A percentile compares a stretch with the other conserved stretches of the same genome.
phyloP scores from a whole-genome alignment of 768 basidiomycete genomes.

The Lentinus brumalis region DNA sequence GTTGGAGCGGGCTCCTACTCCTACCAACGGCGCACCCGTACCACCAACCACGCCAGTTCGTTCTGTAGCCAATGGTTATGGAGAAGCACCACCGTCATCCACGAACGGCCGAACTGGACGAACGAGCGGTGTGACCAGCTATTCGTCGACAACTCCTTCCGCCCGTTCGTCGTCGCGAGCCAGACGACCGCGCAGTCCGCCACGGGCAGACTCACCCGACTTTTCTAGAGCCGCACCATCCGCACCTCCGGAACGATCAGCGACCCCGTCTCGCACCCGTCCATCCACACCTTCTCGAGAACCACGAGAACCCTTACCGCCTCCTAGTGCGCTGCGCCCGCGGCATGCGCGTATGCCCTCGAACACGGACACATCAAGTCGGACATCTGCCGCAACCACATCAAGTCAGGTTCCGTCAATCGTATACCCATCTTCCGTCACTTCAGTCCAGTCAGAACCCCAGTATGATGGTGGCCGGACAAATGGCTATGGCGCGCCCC shows the following conservation, averaged over 20 bases:
- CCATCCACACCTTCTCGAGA: conserved; percentile 28
- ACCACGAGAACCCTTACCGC: conserved; percentile 25
- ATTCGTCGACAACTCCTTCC: neutral
- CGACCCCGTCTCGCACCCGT: conserved; percentile 22
- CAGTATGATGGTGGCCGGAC: conserved; percentile 2
- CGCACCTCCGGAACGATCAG: conserved; percentile 17
- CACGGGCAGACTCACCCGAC: conserved; percentile 21
- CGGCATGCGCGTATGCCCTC: conserved; percentile 45
- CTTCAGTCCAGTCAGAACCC: conserved; percentile 24
- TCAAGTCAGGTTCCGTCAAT: conserved; percentile 34
- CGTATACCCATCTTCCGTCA: conserved; percentile 25
- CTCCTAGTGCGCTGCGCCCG: conserved; percentile 38
- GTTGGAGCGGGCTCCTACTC: conserved; percentile 33
- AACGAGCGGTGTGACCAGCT: conserved; percentile 10
- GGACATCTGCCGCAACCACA: conserved; percentile 22
- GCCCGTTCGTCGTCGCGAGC: conserved; percentile 12
- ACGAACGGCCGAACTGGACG: conserved; percentile 4
- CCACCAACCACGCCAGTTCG: conserved; percentile 25
- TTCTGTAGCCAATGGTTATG: conserved; percentile 21
- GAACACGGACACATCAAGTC: conserved; percentile 36
- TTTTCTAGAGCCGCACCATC: conserved; percentile 16
- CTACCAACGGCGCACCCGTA: conserved; percentile 26
- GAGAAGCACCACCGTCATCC: conserved; percentile 7
- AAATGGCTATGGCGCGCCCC: conserved; percentile 8
- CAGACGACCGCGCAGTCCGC: conserved; percentile 16